Evolutionary conservation across 2,329 filamentous ascomycete genomes (phyloP), one percentile per base, ranked within the genome.

Genomic region (Cladophialophora yegresii): DNA sequence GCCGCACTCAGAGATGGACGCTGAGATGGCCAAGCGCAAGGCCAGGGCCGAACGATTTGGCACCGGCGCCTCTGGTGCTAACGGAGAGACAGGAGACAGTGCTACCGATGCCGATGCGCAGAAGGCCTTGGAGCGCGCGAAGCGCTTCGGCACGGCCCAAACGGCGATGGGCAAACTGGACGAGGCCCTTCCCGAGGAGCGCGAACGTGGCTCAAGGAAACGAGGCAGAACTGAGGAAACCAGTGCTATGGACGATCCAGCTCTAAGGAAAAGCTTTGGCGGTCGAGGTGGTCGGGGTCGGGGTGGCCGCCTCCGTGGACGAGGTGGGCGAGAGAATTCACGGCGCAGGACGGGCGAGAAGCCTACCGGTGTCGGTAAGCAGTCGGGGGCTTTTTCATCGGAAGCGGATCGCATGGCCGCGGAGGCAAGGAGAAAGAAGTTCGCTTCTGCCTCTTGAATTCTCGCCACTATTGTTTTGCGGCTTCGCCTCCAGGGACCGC

Each of bases 21-120:
- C 75, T 47, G 80, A 82, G 62, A 65, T 82, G 68, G 77, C 74
- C 62, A 82, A 81, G 73, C 79, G 80, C 65, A 80, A 80, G 71
- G 77, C 77, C 43, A 79, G 80, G 58, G 80, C 80, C 12, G 79
- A 78, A 66, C 80, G 81, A 63, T 82, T 82, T 67, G 80, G 80
- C 20, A 60, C 60, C 23, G 51, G 47, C 26, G 74, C 75, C 20
- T 76, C 77, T 58, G 47, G 54, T 32, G 55, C 67, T 2, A 67
- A 65, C 28, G 64, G 55, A 23, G 60, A 63, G 30, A 58, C 60
- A 45, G 60, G 54, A 10, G 74, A 75, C n/a, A 76, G 79, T 62
- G 77, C 78, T 23, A 69, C 75, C 0, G 73, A 77, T 60, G 73
- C 75, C 13, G 79, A 81, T 58, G 77, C 79, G 12, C 73, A 77